Conservation (phyloP, 257 asterid species). For the Forsythia suspensa region DNA sequence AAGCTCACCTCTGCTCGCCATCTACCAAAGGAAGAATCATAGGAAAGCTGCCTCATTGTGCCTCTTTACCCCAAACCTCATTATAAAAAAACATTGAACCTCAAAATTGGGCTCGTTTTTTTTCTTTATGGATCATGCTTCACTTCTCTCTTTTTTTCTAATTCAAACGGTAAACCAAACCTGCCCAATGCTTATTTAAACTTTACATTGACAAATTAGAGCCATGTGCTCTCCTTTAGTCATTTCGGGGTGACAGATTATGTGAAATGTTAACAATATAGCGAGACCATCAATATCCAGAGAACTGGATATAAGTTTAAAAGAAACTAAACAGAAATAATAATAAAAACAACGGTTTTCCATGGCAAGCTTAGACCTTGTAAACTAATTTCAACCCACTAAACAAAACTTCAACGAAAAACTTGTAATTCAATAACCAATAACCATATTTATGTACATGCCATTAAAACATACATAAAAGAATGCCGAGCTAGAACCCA, state of each 20-base stretch:
- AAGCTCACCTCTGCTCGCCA: neutral
- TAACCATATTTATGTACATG: neutral
- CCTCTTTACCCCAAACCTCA: neutral
- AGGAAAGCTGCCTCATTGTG: neutral
- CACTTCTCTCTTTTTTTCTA: neutral
- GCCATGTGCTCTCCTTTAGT: neutral
- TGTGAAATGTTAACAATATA: neutral
- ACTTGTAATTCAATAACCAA: neutral
- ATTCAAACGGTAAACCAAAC: neutral
- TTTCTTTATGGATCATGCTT: constrained; percentile 1
- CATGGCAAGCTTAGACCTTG: constrained; percentile 15
- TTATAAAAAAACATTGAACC: too few relatives aligned
- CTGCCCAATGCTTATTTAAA: neutral
- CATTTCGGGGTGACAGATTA: neutral
- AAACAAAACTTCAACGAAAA: neutral
- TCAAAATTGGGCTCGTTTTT: neutral
- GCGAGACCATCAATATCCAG: too few relatives aligned
- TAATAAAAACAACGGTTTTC: neutral
- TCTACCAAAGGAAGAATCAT: neutral
- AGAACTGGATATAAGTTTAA: too few relatives aligned
- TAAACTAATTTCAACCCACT: constrained; percentile 3
- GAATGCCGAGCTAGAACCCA: constrained; percentile 23
- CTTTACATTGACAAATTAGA: neutral
- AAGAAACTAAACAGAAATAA: neutral
- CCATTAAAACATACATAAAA: constrained; percentile 27